These are phyloP conservation scores for Quercus wislizeni DNA, from an alignment of 306 rosid species.

Conservation along the genomic window DNA sequence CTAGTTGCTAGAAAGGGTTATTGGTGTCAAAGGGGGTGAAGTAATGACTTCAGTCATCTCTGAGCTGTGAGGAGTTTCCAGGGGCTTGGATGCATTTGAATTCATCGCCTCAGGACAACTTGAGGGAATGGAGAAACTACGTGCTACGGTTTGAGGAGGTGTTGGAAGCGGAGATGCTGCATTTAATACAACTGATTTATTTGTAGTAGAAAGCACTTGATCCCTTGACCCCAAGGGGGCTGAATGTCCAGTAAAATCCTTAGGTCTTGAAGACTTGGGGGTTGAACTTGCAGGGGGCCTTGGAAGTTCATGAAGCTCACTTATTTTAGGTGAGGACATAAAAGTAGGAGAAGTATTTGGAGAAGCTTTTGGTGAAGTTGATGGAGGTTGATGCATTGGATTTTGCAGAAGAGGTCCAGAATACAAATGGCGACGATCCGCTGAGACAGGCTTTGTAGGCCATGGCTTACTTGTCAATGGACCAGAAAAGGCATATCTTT, in stretches of 20 bases:
- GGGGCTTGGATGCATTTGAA: constrained; percentile 41
- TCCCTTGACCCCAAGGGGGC: constrained; percentile 69
- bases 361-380: constrained; percentile 71
- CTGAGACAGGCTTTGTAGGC: constrained; percentile 45
- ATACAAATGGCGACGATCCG: constrained; percentile 53
- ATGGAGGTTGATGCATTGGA: constrained; percentile 60
- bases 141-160: constrained; percentile 70
- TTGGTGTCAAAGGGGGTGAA: constrained; percentile 75
- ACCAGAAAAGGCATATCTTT: constrained; percentile 83
- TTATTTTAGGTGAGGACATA: constrained; percentile 77
- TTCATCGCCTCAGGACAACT: constrained; percentile 51
- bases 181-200: constrained; percentile 39
- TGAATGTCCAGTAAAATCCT: constrained; percentile 68
- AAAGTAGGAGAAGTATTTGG: constrained; percentile 75
- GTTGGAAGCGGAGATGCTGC: constrained; percentile 78
- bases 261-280: constrained; percentile 52
- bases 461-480: constrained; percentile 67
- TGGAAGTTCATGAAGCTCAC: constrained; percentile 98
- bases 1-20: constrained; percentile 46
- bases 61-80: constrained; percentile 41
- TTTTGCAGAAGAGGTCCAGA: constrained; percentile 82
- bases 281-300: constrained; percentile 71
- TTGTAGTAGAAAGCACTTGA: constrained; percentile 49
- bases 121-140: constrained; percentile 89
- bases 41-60: constrained; percentile 37